These are phyloP conservation scores for Heliophila coronopifolia DNA, from an alignment of 441 rosid genomes.

Conservation along the genomic window DNA sequence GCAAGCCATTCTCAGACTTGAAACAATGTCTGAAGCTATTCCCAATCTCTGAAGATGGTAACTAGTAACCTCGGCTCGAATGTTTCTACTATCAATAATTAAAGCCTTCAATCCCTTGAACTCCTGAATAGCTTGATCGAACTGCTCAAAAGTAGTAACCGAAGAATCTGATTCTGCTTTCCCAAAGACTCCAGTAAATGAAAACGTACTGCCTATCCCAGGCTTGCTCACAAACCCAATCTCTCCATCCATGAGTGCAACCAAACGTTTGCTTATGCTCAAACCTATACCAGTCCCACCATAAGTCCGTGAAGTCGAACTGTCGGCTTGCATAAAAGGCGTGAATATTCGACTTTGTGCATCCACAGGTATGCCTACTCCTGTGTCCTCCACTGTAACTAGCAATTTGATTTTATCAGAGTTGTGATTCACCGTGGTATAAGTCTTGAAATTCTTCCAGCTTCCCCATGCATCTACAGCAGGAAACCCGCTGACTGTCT, in stretches of 20 bases:
- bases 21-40: slow-evolving; percentile 39
- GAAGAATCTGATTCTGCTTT: slow-evolving; percentile 41
- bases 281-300: slow-evolving; percentile 97
- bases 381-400: slow-evolving; percentile 90
- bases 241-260: slow-evolving; percentile 85
- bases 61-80: slow-evolving; percentile 71
- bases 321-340: slow-evolving; percentile 96
- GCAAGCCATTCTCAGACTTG: slow-evolving; percentile 43
- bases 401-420: slow-evolving; percentile 49
- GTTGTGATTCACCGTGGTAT: slow-evolving; percentile 21
- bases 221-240: slow-evolving; percentile 77
- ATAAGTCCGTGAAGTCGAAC: slow-evolving; percentile 81
- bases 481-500: slow-evolving; percentile 70
- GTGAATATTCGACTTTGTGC: slow-evolving; percentile 84
- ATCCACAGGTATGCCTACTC: slow-evolving; percentile 72
- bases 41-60: slow-evolving; percentile 82
- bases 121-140: slow-evolving; percentile 40
- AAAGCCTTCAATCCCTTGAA: slow-evolving; percentile 60
- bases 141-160: slow-evolving; percentile 44
- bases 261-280: slow-evolving; percentile 89
- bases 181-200: slow-evolving; percentile 59
- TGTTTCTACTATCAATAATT: slow-evolving; percentile 62
- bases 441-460: slow-evolving; percentile 61
- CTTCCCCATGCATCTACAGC: slow-evolving; percentile 79
- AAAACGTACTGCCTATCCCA: slow-evolving; percentile 78